Evolutionary conservation across 2,329 filamentous ascomycete genomes (phyloP), one percentile per base, ranked within the genome.

Genomic region (Epichloe amarillans): DNA sequence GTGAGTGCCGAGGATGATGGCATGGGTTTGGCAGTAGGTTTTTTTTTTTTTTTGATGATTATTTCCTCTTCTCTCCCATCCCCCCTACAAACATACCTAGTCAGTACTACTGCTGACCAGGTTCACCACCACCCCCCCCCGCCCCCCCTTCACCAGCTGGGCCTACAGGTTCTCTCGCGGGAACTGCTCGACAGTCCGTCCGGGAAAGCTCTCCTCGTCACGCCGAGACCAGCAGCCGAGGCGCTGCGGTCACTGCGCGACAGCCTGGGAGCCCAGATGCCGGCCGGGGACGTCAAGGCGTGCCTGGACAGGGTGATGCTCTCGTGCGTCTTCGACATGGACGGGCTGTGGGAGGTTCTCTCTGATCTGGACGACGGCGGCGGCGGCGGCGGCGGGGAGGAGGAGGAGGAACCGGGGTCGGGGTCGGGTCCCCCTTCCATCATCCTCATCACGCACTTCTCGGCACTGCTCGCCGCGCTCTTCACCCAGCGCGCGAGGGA

Each of bases 321-420:
- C 30, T 75, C 76, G 23, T 69, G 75, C 23, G 71, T 82, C 1
- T 83, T 83, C 55, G 77, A 81, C 53, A 56, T 79, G 11, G 71
- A 80, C 44, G 80, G 80, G 0, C 56, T 83, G 17, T 73, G 69
- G 69, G 77, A 82, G 59, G 77, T 77, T 1, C 57, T 83, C 36
- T 63, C 60, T 2, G 80, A 83, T 56, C 56, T 80, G 37, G 69
- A 72, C 26, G 65, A 1, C 11, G 21, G 1, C 21, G 5, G 4
- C 42, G 21, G 1, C 11, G 21, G 1, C 21, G 5, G 4, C 21
- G 21, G 1, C 1, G 21, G 0, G 0, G 23, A 6, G 1, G 23
- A 23, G 5, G 23, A 3, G 23, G 23, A 6, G 23, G 23, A 7
- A 0, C 6, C 23, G 23, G 23, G 2, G 6, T 2, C 23, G 5